These are phyloP conservation scores for Geoglossum cookeanum DNA, from an alignment of 2,329 filamentous ascomycete species.

Conservation along the genomic window DNA sequence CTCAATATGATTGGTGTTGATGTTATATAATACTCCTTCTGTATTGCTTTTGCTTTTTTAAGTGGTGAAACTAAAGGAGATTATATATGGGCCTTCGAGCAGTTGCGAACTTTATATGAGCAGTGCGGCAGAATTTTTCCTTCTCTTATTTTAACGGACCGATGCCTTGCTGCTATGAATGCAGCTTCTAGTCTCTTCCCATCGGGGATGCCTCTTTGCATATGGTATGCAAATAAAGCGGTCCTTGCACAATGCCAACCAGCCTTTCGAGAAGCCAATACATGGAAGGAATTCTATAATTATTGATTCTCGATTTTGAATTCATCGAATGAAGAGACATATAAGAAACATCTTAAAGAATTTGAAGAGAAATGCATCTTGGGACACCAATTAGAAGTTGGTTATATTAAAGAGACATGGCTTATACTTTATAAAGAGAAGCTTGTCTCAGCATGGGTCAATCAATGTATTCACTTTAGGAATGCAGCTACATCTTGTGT, in stretches of 20 bases:
- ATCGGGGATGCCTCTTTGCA: background rate
- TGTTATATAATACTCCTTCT: background rate
- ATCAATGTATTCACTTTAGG: background rate
- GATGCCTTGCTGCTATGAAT: background rate
- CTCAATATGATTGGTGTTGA: background rate
- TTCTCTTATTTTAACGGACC: background rate
- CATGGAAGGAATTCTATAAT: constrained; percentile 10
- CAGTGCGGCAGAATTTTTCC: background rate
- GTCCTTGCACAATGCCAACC: constrained; percentile 8
- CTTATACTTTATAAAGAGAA: constrained; percentile 12
- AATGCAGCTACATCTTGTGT: background rate
- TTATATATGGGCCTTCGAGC: background rate
- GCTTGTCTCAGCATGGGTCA: constrained; percentile 11
- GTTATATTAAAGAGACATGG: constrained; percentile 11
- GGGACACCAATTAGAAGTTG: constrained; percentile 7
- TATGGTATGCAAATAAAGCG: constrained; percentile 9
- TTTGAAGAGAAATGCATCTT: constrained; percentile 9
- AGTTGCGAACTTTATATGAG: background rate
- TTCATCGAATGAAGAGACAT: constrained; percentile 7
- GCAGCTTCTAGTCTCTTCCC: background rate
- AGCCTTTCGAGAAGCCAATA: background rate
- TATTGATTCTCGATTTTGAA: constrained; percentile 9
- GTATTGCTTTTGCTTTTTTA: background rate
- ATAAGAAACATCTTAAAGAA: constrained; percentile 8
- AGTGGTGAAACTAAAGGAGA: background rate